Evolutionary conservation across 768 basidiomycete genomes (phyloP).

Genomic region (Pleurotus sapidus): DNA sequence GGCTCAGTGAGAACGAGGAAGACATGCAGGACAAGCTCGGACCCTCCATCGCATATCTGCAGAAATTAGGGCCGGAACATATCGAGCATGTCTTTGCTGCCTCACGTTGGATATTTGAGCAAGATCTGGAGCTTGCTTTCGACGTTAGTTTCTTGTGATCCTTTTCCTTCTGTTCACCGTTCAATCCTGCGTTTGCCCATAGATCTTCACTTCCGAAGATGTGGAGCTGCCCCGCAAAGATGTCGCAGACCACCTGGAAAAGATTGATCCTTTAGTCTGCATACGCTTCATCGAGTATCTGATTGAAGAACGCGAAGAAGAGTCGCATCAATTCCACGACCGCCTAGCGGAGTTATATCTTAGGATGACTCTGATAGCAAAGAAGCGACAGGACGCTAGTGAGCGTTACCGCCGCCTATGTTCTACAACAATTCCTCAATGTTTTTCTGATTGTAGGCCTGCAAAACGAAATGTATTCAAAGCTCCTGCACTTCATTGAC

Average conservation of each 20-base stretch:
- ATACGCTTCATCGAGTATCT: constrained; percentile 83
- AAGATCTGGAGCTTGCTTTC: constrained; percentile 70
- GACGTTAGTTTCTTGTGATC: constrained; percentile 43
- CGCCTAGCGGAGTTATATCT: constrained; percentile 88
- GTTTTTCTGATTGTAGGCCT: constrained; percentile 31
- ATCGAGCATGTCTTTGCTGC: constrained; percentile 78
- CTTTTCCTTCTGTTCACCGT: background rate
- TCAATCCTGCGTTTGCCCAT: background rate
- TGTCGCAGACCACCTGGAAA: constrained; percentile 78
- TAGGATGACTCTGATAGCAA: constrained; percentile 56
- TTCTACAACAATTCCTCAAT: constrained; percentile 3
- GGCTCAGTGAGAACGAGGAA: constrained; percentile 74
- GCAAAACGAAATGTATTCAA: constrained; percentile 54
- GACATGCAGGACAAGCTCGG: constrained; percentile 76
- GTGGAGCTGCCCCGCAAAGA: constrained; percentile 79
- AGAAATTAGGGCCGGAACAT: constrained; percentile 84
- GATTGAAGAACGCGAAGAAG: constrained; percentile 71
- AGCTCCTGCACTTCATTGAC: constrained; percentile 76
- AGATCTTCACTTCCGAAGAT: constrained; percentile 97
- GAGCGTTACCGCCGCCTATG: constrained; percentile 15
- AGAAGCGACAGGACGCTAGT: constrained; percentile 60
- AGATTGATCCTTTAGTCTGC: constrained; percentile 65
- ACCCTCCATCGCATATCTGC: constrained; percentile 87
- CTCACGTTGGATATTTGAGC: constrained; percentile 82
- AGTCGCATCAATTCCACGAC: constrained; percentile 73